Evolutionary conservation across 768 basidiomycete genomes (phyloP), one percentile per base, ranked within the genome.

Genomic region (Hygrocybe punicea): DNA sequence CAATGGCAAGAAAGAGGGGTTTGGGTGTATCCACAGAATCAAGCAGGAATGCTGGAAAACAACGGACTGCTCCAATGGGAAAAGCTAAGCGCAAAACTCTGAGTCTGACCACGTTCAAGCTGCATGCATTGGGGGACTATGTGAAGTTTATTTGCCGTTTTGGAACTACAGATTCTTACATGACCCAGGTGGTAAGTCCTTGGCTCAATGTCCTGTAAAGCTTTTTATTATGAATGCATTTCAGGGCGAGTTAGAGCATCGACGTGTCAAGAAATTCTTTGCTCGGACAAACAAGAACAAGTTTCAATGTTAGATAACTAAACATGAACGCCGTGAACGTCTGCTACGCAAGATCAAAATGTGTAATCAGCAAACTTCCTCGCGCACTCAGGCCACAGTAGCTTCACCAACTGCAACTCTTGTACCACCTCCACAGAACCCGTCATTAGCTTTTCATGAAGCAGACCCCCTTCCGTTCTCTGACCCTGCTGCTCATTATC

Each of bases 201-300:
- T n/a, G n/a, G n/a, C 16, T 10, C 35, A 17, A 3, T 24, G 47
- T 53, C 23, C 25, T 56, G 17, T 13, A 11, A 14, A 14, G 40
- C 24, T 19, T 37, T 45, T 14, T 21, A 16, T 25, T 24, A 17
- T 10, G 17, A 37, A 79, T 76, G 5, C 17, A 70, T 34, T 13
- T 21, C 35, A 77, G 75, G 70, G 72, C 0, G 75, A 78, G 51
- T 63, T 69, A 0, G 68, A 77, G 55, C 78, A 78, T 50, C 61
- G 62, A 0, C 56, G 56, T 0, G 65, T 70, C 14, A 78, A 79
- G 59, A 50, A 53, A 0, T 69, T 70, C 45, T 78, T 73, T 34
- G 40, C 56, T 0, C 56, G 62, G 0, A 70, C 69, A 1, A 72
- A 69, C 62, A 74, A 74, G 52, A 64, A 59, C 21, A 47, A 63